Conservation (phyloP, 1,284 basidiomycete genomes). For the Pholiota adiposa region DNA sequence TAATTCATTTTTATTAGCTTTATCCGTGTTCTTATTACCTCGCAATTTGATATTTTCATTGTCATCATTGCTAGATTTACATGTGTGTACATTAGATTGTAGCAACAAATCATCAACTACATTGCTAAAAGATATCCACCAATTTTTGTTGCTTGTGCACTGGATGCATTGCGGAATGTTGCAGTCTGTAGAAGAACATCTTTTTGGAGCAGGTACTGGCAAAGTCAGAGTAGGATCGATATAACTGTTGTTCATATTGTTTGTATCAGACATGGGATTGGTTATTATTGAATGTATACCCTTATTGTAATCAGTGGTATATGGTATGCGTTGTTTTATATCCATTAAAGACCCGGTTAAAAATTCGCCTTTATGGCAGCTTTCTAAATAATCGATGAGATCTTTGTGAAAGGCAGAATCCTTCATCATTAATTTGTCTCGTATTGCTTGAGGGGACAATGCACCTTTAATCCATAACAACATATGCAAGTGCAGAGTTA, state of each 20-base stretch:
- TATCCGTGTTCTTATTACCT: neutral
- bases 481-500: slow-evolving; percentile 40
- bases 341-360: slow-evolving; percentile 2
- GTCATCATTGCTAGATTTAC: neutral
- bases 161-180: neutral
- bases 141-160: neutral
- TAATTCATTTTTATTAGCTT: neutral
- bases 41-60: neutral
- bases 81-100: slow-evolving; percentile 4
- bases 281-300: neutral
- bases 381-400: slow-evolving; percentile 16
- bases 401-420: slow-evolving; percentile 12
- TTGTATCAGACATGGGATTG: neutral
- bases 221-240: neutral
- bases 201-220: neutral
- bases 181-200: too few relatives aligned
- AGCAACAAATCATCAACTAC: slow-evolving; percentile 6
- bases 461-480: slow-evolving; percentile 35
- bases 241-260: neutral
- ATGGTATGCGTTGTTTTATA: neutral
- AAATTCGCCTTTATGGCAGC: slow-evolving; percentile 16
- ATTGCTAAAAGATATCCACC: neutral
- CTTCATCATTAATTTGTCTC: neutral
- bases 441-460: slow-evolving; percentile 27
- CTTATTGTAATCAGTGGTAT: neutral